Conservation (phyloP, 208 protist species). For the Trypanosoma conorhini region DNA sequence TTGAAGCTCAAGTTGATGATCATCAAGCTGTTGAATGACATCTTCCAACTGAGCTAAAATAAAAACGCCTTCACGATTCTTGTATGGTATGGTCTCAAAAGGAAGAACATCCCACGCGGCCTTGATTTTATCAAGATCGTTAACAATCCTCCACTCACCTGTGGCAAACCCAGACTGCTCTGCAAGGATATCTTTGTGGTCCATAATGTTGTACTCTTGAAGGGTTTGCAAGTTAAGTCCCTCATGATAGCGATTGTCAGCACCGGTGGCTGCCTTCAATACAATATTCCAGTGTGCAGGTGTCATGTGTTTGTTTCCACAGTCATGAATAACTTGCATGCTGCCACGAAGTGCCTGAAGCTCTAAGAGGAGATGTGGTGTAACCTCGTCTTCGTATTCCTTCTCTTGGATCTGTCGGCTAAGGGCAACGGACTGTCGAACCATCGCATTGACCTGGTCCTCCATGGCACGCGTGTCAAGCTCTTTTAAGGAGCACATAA, state of each 20-base stretch:
- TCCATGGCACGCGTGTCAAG: conserved; percentile 86
- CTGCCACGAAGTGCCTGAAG: conserved; percentile 74
- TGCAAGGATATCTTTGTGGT: conserved; percentile 79
- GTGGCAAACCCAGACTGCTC: conserved; percentile 93
- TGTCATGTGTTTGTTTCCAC: conserved; percentile 93
- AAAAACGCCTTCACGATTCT: conserved; percentile 82
- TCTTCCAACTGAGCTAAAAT: conserved; percentile 92
- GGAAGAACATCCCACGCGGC: conserved; percentile 77
- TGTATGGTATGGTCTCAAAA: conserved; percentile 87
- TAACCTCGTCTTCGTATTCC: conserved; percentile 84
- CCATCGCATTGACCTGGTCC: conserved; percentile 81
- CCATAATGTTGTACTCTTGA: conserved; percentile 83
- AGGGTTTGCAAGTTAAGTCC: conserved; percentile 79
- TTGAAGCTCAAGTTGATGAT: conserved; percentile 92
- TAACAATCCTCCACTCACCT: conserved; percentile 93
- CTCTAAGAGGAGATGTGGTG: conserved; percentile 75
- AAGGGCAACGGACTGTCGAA: conserved; percentile 60
- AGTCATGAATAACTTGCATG: conserved; percentile 91
- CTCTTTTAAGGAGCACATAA: conserved; percentile 75
- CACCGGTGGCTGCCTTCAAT: conserved; percentile 85
- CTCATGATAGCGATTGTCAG: conserved; percentile 87
- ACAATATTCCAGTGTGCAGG: conserved; percentile 91
- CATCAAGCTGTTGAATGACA: conserved; percentile 92
- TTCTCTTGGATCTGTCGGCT: conserved; percentile 80
- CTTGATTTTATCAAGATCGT: conserved; percentile 89